Evolutionary conservation across 495 filamentous ascomycete genomes (phyloP), one percentile per base, ranked within the genome.

Genomic region (Annulohypoxylon maeteangense): DNA sequence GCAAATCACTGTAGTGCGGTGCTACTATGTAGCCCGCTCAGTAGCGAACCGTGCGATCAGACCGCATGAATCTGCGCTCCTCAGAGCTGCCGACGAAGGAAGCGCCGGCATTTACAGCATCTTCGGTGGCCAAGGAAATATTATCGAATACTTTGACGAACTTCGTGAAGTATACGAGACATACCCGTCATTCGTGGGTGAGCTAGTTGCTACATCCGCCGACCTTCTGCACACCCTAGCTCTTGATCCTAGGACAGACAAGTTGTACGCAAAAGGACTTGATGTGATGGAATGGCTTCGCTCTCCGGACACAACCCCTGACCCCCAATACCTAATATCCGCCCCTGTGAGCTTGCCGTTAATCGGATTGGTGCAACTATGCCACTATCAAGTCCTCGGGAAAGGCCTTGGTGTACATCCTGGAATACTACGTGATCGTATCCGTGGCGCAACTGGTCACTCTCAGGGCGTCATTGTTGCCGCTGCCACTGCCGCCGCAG

Each of bases 121-220:
- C 63, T 98, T 98, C 68, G 96, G 96, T 48, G 96, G 96, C n/a
- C 96, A 99, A 78, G 96, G 96, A 59, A 99, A 98, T 79, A 98
- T 98, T 65, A 94, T 98, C 78, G 96, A 98, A 79, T 99, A 98
- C 81, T 99, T 98, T 76, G 94, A 98, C 61, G 96, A 99, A 81
- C 87, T 99, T 42, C 89, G 95, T 38, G 91, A 95, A 78, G 85
- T 98, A 32, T 96, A 94, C 83, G 87, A 85, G 50, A 96, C 93
- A 12, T 99, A 99, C 79, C 90, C 92, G 1, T 91, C 92, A 1
- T 93, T 98, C 59, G 89, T 98, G 4, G 92, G 93, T 62, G 91
- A 95, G 45, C 86, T 98, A 48, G 87, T 99, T 72, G 81, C 82
- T 32, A 86, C 89, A 22, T 91, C 93, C 0, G 93, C 95, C 2